A percentile compares a stretch with the other conserved stretches of the same genome.
phyloP scores from a whole-genome alignment of 2,329 filamentous ascomycete species.

The Aureobasidium sp. region DNA sequence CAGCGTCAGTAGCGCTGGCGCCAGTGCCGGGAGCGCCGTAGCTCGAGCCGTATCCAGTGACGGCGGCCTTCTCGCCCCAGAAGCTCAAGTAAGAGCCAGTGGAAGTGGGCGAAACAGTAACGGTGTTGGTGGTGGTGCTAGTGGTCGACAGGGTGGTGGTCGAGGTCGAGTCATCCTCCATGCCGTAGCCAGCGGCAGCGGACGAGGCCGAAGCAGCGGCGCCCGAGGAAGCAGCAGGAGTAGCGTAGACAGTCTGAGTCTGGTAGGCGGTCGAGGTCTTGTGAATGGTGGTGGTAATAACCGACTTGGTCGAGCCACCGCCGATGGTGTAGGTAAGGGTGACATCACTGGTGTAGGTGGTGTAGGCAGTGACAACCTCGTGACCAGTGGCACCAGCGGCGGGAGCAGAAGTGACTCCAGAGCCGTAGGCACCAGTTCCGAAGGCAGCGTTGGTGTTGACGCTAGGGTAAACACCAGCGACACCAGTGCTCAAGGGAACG shows the following conservation, averaged over 20 bases:
- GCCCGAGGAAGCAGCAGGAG: background rate
- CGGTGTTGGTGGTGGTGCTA: slow-evolving; percentile 22
- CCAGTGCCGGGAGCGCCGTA: slow-evolving; percentile 12
- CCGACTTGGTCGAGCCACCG: slow-evolving; percentile 24
- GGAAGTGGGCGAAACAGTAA: slow-evolving; percentile 13
- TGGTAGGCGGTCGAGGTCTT: slow-evolving; percentile 26
- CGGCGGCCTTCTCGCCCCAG: slow-evolving; percentile 13
- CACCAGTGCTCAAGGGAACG: slow-evolving; percentile 12
- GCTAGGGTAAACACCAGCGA: slow-evolving; percentile 8
- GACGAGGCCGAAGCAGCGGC: background rate
- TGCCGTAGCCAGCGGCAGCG: background rate
- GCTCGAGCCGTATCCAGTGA: slow-evolving; percentile 14
- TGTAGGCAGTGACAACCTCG: slow-evolving; percentile 15
- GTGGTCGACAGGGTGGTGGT: slow-evolving; percentile 29
- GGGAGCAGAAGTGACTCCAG: slow-evolving; percentile 15
- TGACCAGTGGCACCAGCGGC: slow-evolving; percentile 11
- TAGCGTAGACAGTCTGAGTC: slow-evolving; percentile 13
- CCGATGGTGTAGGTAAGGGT: slow-evolving; percentile 29
- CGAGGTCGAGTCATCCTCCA: background rate
- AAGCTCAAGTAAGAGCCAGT: slow-evolving; percentile 9
- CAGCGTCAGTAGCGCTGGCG: slow-evolving; percentile 16
- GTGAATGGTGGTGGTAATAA: slow-evolving; percentile 26
- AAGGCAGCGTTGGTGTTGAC: slow-evolving; percentile 16
- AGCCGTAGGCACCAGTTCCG: slow-evolving; percentile 14
- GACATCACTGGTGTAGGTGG: slow-evolving; percentile 22